Evolutionary conservation across 2,329 filamentous ascomycete species (phyloP).

Genomic region (Penicillium sp.): DNA sequence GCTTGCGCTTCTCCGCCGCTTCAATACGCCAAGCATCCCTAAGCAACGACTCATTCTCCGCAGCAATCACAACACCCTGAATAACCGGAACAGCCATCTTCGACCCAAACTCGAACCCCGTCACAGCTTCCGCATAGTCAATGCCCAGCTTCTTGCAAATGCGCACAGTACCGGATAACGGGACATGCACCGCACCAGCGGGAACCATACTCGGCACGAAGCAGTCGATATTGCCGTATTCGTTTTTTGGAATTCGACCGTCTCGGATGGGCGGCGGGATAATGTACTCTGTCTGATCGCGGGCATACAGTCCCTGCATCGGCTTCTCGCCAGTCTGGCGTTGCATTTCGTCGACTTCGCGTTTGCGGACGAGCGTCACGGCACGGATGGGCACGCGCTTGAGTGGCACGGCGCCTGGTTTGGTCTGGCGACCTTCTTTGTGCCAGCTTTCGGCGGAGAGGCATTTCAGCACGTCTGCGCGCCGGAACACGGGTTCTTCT

Average conservation of each 20-base stretch:
- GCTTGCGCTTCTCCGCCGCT: constrained; percentile 69
- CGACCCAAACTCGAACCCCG: constrained; percentile 93
- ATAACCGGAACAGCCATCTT: constrained; percentile 92
- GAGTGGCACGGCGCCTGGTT: constrained; percentile 67
- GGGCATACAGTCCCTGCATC: constrained; percentile 79
- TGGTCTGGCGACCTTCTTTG: constrained; percentile 82
- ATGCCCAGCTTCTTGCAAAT: constrained; percentile 82
- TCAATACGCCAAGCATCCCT: constrained; percentile 77
- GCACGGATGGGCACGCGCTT: constrained; percentile 89
- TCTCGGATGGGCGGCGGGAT: constrained; percentile 82
- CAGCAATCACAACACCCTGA: constrained; percentile 82
- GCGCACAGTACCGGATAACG: constrained; percentile 70
- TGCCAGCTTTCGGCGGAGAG: constrained; percentile 97
- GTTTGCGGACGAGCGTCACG: constrained; percentile 80
- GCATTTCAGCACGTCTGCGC: constrained; percentile 77
- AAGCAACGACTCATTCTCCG: constrained; percentile 71
- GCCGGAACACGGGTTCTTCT: constrained; percentile 76
- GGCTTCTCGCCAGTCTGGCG: constrained; percentile 77
- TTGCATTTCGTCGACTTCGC: constrained; percentile 84
- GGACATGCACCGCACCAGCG: constrained; percentile 77
- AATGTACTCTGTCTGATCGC: constrained; percentile 91
- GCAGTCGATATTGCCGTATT: constrained; percentile 93
- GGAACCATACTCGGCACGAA: constrained; percentile 95
- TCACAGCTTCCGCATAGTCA: constrained; percentile 90
- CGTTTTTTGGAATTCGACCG: constrained; percentile 88